Conservation (phyloP, 768 basidiomycete species). For the Coprinellus aureogranulatus region DNA sequence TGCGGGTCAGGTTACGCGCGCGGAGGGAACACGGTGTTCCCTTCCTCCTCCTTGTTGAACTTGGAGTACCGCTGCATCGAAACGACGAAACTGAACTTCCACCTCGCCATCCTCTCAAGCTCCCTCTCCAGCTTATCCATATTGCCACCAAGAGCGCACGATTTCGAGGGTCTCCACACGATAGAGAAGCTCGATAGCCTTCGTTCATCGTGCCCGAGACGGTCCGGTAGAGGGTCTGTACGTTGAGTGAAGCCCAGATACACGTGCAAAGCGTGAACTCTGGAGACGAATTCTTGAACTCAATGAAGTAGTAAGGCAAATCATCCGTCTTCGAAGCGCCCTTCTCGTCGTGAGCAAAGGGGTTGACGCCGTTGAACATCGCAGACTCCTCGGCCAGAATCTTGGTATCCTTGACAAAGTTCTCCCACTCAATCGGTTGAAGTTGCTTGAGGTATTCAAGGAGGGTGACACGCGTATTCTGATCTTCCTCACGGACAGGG, state of each 20-base stretch:
- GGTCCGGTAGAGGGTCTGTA: conserved; percentile 97
- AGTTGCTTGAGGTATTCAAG: conserved; percentile 98
- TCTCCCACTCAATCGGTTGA: conserved; percentile 98
- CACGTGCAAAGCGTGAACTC: conserved; percentile 98
- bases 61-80: too few species aligned
- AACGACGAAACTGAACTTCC: too few species aligned
- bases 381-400: conserved; percentile 95
- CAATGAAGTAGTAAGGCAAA: conserved; percentile 96
- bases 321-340: conserved; percentile 82
- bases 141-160: too few species aligned
- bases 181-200: conserved; percentile 98
- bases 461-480: conserved; percentile 94
- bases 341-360: conserved; percentile 74
- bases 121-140: conserved; percentile 17
- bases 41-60: too few species aligned
- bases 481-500: conserved; percentile 96
- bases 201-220: conserved; percentile 99
- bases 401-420: conserved; percentile 99
- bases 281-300: conserved; percentile 97
- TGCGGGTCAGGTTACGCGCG: too few species aligned
- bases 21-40: conserved; percentile 66
- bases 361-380: conserved; percentile 75
- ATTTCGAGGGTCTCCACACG: too few species aligned
- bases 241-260: conserved; percentile 98
- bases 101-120: too few species aligned